Evolutionary conservation across 805 yeast species (phyloP).

Genomic region (Maudiozyma barnettii): DNA sequence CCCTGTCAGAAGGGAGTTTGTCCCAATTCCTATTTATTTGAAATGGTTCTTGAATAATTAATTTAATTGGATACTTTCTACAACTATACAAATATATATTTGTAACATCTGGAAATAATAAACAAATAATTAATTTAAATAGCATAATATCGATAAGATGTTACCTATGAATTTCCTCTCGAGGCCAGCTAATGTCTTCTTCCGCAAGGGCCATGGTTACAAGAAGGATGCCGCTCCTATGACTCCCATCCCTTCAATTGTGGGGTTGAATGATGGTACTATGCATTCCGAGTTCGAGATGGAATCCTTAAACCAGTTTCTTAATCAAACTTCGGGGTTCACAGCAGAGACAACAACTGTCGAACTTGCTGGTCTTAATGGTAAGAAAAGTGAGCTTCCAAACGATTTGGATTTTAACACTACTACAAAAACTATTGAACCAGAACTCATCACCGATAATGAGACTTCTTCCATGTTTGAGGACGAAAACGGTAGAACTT

Average conservation of each 20-base stretch:
- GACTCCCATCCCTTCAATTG: neutral
- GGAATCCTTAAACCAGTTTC: neutral
- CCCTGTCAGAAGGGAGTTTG: too few species aligned
- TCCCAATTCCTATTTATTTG: too few species aligned
- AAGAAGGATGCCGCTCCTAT: neutral
- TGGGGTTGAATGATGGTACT: neutral
- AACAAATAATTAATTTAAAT: too few species aligned
- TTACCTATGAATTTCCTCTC: conserved; percentile 2
- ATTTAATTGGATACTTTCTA: too few species aligned
- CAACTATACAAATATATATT: too few species aligned
- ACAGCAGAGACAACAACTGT: neutral
- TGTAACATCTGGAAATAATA: too few species aligned
- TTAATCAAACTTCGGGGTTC: neutral
- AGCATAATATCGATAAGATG: neutral
- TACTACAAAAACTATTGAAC: neutral
- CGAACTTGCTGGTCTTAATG: neutral
- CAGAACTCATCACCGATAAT: neutral
- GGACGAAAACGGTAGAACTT: conserved; percentile 22
- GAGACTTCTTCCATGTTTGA: conserved; percentile 1
- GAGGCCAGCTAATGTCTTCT: conserved; percentile 2
- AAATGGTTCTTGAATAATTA: too few species aligned
- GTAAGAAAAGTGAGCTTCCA: neutral
- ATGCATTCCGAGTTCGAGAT: neutral
- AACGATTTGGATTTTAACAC: neutral
- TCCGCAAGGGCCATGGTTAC: neutral